Conservation (phyloP, 108 stramenopile genomes). For the Conticribra guillardii region DNA sequence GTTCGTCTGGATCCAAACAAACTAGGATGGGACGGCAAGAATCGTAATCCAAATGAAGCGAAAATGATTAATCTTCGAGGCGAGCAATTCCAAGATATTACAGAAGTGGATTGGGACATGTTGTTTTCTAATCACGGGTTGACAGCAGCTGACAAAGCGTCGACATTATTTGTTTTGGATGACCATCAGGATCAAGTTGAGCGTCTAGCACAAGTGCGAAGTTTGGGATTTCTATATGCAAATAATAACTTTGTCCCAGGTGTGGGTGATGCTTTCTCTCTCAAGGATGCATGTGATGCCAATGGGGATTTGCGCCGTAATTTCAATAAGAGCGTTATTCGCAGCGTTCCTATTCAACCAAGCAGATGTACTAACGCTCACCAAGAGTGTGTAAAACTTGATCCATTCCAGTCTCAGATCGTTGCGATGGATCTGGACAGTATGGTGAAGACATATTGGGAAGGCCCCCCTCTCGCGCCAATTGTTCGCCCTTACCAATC, state of each 20-base stretch:
- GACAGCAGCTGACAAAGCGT: neutral
- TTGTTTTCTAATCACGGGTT: neutral
- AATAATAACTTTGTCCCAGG: neutral
- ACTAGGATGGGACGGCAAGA: neutral
- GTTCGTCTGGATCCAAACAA: neutral
- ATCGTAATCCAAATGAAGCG: neutral
- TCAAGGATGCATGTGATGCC: neutral
- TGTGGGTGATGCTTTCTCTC: neutral
- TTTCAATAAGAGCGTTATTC: neutral
- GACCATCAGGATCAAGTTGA: neutral
- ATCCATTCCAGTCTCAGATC: neutral
- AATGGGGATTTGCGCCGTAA: neutral
- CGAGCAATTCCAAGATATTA: neutral
- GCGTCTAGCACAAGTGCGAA: neutral
- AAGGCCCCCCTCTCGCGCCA: neutral
- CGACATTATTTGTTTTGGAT: neutral
- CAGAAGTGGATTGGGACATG: neutral
- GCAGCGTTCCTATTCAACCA: neutral
- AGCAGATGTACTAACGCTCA: neutral
- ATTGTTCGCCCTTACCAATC: neutral
- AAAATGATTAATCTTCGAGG: neutral
- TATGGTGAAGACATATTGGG: neutral
- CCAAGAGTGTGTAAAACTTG: neutral
- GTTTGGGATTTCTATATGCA: neutral
- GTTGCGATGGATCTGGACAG: neutral